Base-by-base conservation (phyloP, 2,329 filamentous ascomycete genomes). In the Fusarium siculi region DNA sequence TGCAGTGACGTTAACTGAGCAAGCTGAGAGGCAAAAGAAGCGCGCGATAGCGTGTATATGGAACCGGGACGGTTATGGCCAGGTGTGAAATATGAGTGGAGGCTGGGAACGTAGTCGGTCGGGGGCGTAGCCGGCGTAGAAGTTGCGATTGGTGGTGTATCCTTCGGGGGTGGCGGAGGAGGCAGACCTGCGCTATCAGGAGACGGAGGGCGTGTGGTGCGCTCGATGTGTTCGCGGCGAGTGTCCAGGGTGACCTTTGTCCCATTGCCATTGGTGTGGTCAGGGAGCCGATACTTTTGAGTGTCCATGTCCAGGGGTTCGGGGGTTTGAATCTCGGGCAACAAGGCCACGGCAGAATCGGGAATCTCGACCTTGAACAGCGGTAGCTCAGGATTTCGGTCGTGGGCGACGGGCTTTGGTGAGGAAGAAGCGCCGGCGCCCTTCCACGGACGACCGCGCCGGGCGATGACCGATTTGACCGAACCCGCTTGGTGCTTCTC, bases 21-120 rank as follows among this genome's bases (percentile, higher is more conserved):
- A 59, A 98, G 90, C 82, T 98, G 96, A 77, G 93, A 97, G 72
- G 94, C 93, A 81, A 99, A 97, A 11, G 96, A 98, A 39, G 93
- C 93, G 49, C 96, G 91, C 5, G 95, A 97, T 66, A 99, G 89
- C 4, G 96, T 97, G 82, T 97, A 98, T 75, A 98, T 95, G 40
- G 96, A 98, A 46, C 93, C 93, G 7, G 95, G 88, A 18, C 95
- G 89, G 65, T 89, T 89, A 50, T 91, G 85, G 28, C 89, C 89
- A 9, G 90, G 89, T 42, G 91, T 90, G 80, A 94, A 93, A 80
- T 93, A 93, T 42, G 88, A 85, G 43, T 86, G 84, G 37, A 88
- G 82, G 62, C 89, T 87, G 47, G 86, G 82, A 21, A 85, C 84
- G 71, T 84, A 88, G 36, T 86, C 84, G 68, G 82, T 81, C 16